These are phyloP conservation scores for Boletales sp. DNA, from an alignment of 768 basidiomycete species.

Conservation along the genomic window DNA sequence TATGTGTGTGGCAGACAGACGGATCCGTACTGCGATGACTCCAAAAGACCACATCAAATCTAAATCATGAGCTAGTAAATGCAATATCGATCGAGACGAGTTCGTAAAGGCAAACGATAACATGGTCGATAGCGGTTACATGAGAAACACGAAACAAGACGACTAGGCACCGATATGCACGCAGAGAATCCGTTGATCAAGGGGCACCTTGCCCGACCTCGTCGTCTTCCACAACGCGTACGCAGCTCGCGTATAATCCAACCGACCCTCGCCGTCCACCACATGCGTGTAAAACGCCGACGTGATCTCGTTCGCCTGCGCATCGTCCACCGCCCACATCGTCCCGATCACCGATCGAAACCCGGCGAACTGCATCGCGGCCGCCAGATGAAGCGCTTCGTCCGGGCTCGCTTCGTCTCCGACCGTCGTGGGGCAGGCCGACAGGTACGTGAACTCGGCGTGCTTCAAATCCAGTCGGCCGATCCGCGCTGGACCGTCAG, in stretches of 20 bases:
- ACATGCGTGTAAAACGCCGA: neutral
- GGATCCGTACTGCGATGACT: too few relatives aligned
- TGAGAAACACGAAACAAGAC: too few relatives aligned
- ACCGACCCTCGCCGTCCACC: neutral
- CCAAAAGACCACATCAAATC: too few relatives aligned
- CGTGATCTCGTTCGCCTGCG: neutral
- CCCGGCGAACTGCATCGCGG: slow-evolving; percentile 1
- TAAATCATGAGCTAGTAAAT: too few relatives aligned
- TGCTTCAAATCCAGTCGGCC: neutral
- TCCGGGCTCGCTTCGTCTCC: slow-evolving; percentile 15
- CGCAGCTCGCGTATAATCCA: neutral
- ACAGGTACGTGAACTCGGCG: slow-evolving; percentile 17
- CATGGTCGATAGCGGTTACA: too few relatives aligned
- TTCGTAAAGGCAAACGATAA: too few relatives aligned
- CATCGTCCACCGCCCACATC: slow-evolving; percentile 3
- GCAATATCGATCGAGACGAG: too few relatives aligned
- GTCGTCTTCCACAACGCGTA: slow-evolving; percentile 4
- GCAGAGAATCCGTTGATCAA: slow-evolving; percentile 5
- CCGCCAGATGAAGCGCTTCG: slow-evolving; percentile 2
- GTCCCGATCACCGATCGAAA: slow-evolving; percentile 3
- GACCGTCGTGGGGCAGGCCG: slow-evolving; percentile 22
- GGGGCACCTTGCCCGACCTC: neutral
- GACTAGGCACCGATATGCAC: too few relatives aligned
- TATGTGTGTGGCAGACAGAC: too few relatives aligned
- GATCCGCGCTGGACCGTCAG: neutral